A percentile compares a stretch with the other conserved stretches of the same genome.
Conservation (phyloP, 352 stramenopile species). For the Pythium sukuiense region DNA sequence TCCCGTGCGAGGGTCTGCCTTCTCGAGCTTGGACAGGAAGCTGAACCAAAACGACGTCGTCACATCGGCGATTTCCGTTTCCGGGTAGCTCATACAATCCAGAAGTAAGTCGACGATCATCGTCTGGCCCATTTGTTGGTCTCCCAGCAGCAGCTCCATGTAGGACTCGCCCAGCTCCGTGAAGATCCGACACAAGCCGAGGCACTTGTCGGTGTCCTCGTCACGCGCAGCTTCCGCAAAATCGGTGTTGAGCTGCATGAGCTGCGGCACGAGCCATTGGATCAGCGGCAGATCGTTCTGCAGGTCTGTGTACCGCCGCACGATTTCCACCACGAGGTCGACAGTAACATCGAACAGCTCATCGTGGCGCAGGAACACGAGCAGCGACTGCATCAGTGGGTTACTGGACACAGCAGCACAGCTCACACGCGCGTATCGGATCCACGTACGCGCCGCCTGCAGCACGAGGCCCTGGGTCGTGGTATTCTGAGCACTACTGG, state of each 20-base stretch:
- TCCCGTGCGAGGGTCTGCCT: neutral
- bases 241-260: constrained; percentile 60
- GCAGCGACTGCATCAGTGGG: constrained; percentile 63
- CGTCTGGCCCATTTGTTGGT: constrained; percentile 54
- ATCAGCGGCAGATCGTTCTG: constrained; percentile 53
- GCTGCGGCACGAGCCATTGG: constrained; percentile 75
- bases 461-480: constrained; percentile 61
- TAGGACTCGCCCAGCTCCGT: constrained; percentile 90
- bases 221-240: constrained; percentile 50
- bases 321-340: constrained; percentile 80
- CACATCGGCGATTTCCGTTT: constrained; percentile 79
- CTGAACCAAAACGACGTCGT: constrained; percentile 86
- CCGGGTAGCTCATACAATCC: constrained; percentile 84
- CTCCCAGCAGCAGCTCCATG: constrained; percentile 72
- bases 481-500: constrained; percentile 18
- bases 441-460: constrained; percentile 59
- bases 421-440: constrained; percentile 51
- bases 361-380: constrained; percentile 61
- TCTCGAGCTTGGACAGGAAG: constrained; percentile 39
- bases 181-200: constrained; percentile 87
- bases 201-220: constrained; percentile 75
- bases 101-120: constrained; percentile 81
- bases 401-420: constrained; percentile 54
- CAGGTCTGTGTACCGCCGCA: constrained; percentile 56
- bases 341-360: constrained; percentile 85